Evolutionary conservation across 106 monocot species (phyloP), one percentile per base, ranked within the genome.

Genomic region (Allium fistulosum): DNA sequence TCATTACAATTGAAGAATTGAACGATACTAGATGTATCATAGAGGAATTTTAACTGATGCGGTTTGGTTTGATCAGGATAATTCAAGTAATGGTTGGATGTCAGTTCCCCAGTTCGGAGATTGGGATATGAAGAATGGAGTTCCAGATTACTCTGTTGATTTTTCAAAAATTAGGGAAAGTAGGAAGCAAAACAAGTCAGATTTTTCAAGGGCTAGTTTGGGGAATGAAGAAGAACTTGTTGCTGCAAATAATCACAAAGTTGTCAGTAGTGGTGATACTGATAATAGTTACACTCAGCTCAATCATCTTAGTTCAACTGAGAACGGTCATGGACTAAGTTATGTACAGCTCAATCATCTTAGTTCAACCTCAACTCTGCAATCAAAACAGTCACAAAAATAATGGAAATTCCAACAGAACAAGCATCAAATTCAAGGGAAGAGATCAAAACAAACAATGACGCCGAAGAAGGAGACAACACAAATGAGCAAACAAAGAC

Each of bases 51-150:
- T 22, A 22, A 22, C 22, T 22, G 22, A 22, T 22, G 22, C 22
- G 22, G 22, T 22, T 22, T 22, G 22, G 22, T 12, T 59, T 59
- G 58, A 59, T 7, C 58, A 59, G 58, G 58, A 59, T n/a, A 17
- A 12, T 59, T 53, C 59, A 15, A 57, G 51, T 13, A 69, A 17
- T 11, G 86, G 49, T 46, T 86, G 83, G 86, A 75, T 83, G 81
- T 81, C 93, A 26, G 93, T 93, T 45, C 93, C 93, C 67, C 81
- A 85, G 62, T 93, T 93, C 73, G 93, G 93, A 68, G 93, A 86
- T 10, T 93, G 93, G 93, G 93, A 93, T 62, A 75, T 63, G 89
- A 81, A 79, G 80, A 79, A 93, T 61, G 85, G 85, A 26, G 53
- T 84, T 72, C 83, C 93, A 50, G 89, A 93, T 70, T 93, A 93